Evolutionary conservation across 495 filamentous ascomycete species (phyloP).

Genomic region (Aspergillus bertholletiae): DNA sequence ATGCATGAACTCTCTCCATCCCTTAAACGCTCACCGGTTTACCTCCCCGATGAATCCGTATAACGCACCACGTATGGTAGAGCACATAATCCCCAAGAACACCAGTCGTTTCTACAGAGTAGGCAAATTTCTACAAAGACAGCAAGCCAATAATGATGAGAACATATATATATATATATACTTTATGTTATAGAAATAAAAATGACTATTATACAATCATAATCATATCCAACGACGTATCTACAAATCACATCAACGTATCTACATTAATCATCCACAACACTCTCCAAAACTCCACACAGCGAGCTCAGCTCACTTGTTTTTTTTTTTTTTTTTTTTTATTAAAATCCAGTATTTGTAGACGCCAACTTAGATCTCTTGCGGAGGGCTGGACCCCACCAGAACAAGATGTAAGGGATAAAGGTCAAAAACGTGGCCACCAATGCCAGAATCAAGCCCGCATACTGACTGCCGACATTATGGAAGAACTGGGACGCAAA

Average conservation of each 20-base stretch:
- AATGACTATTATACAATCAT: neutral
- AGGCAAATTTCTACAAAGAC: neutral
- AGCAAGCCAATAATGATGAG: neutral
- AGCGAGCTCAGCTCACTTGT: neutral
- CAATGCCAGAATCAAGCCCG: slow-evolving; percentile 39
- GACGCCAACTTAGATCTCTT: slow-evolving; percentile 28
- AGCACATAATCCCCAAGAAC: too few relatives aligned
- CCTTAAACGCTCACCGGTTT: neutral
- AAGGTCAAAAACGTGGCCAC: slow-evolving; percentile 37
- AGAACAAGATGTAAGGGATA: slow-evolving; percentile 40
- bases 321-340: too few relatives aligned
- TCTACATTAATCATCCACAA: neutral
- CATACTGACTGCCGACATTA: slow-evolving; percentile 41
- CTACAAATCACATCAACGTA: neutral
- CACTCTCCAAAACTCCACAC: neutral
- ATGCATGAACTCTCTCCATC: too few relatives aligned
- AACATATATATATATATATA: neutral
- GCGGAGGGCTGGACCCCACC: slow-evolving; percentile 38
- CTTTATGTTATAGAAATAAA: neutral
- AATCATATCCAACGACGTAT: neutral
- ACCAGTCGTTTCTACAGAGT: too few relatives aligned
- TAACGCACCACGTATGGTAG: too few relatives aligned
- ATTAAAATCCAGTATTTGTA: neutral
- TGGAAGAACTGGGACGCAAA: slow-evolving; percentile 48
- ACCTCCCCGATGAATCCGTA: too few relatives aligned